phyloP scores from a whole-genome alignment of 306 rosid genomes.

The Begonia masoniana region DNA sequence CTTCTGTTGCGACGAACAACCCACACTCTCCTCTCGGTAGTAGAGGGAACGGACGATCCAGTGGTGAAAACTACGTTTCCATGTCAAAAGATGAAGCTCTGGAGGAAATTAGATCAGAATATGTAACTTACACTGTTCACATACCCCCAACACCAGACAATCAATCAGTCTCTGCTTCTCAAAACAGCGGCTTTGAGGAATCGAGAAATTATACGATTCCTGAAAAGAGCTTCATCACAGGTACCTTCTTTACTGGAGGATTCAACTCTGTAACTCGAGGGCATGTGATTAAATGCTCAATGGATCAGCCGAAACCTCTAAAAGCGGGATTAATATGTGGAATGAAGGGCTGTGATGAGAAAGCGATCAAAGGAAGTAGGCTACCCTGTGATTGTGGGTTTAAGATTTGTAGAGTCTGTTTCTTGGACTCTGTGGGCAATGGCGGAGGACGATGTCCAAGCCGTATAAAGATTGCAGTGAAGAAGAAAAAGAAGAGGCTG shows the following conservation, averaged over 20 bases:
- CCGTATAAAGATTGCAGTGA: conserved; percentile 29
- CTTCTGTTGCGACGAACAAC: conserved; percentile 44
- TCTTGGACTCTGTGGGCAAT: conserved; percentile 40
- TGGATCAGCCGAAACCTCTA: too few species aligned
- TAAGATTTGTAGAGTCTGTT: conserved; percentile 60
- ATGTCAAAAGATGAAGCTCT: conserved; percentile 23
- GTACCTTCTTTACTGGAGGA: conserved; percentile 66
- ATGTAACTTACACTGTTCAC: conserved; percentile 62
- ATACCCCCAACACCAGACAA: conserved; percentile 88
- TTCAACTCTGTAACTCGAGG: conserved; percentile 68
- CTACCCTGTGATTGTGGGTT: conserved; percentile 76
- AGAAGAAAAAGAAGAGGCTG: conserved; percentile 18
- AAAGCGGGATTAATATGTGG: too few species aligned
- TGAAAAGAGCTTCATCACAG: conserved; percentile 37
- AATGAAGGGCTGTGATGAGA: too few species aligned
- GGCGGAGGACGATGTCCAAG: conserved; percentile 54
- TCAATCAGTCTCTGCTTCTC: conserved; percentile 36
- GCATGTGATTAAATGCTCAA: conserved; percentile 47
- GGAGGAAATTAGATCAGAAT: conserved; percentile 33
- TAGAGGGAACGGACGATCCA: conserved; percentile 23
- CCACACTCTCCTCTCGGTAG: conserved; percentile 54
- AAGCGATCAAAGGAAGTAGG: too few species aligned
- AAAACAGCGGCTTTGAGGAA: conserved; percentile 33
- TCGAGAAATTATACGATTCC: conserved; percentile 11
- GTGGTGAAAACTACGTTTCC: conserved; percentile 17